Evolutionary conservation across 805 yeast species (phyloP).

Genomic region (Tetrapisispora phaffii): DNA sequence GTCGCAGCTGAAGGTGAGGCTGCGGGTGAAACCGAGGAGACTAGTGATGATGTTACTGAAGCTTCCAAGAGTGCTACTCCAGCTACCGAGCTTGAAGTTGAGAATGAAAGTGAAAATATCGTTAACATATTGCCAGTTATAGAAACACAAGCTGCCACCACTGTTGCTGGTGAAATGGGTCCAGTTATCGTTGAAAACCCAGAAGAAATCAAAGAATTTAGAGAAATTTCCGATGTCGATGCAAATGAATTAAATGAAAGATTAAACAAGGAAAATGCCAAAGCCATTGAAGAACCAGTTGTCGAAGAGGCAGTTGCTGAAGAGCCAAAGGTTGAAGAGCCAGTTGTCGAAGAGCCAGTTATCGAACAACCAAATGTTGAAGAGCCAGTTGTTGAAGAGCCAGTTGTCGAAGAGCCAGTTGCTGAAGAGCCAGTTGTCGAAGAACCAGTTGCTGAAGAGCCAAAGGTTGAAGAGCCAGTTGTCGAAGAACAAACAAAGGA

Average conservation of each 20-base stretch:
- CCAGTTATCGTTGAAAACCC: slow-evolving; percentile 44
- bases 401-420: slow-evolving; percentile 3
- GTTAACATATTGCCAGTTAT: neutral
- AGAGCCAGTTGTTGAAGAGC: neutral
- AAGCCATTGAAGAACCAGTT: slow-evolving; percentile 1
- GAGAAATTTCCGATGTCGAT: slow-evolving; percentile 44
- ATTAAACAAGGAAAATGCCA: slow-evolving; percentile 12
- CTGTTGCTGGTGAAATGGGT: slow-evolving; percentile 32
- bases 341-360: slow-evolving; percentile 2
- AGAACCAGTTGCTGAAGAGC: slow-evolving; percentile 1
- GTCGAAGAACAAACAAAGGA: slow-evolving; percentile 19
- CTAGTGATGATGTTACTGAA: slow-evolving; percentile 2
- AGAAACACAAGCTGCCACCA: neutral
- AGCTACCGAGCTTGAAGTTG: slow-evolving; percentile 1
- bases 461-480: neutral
- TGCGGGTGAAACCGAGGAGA: neutral
- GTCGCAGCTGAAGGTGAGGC: neutral
- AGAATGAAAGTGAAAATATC: neutral
- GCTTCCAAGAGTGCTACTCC: slow-evolving; percentile 15
- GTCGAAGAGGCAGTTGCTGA: slow-evolving; percentile 4
- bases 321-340: slow-evolving; percentile 2
- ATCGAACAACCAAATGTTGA: slow-evolving; percentile 4
- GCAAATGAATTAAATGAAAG: slow-evolving; percentile 48
- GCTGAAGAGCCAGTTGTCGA: slow-evolving; percentile 5
- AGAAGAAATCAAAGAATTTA: slow-evolving; percentile 55